A percentile compares a stretch with the other conserved stretches of the same genome.
phyloP scores from a whole-genome alignment of 257 asterid genomes.

The Nyctanthes arbortristis region DNA sequence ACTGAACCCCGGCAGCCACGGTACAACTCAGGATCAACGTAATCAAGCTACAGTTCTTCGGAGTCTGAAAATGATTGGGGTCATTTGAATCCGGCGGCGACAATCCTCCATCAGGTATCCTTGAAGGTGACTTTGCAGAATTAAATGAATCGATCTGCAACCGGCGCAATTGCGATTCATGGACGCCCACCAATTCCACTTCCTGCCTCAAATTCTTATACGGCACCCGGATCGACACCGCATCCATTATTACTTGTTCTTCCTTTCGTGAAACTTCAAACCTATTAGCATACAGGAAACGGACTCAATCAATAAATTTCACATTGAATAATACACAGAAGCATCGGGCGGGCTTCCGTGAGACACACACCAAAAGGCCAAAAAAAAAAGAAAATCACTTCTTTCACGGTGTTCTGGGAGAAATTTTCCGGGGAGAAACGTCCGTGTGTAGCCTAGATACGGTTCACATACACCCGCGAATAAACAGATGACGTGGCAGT shows the following conservation, averaged over 20 bases:
- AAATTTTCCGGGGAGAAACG: not conserved
- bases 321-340: no score
- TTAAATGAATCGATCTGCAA: slow-evolving; percentile 38
- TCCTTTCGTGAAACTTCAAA: not conserved
- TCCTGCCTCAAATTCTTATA: slow-evolving; percentile 78
- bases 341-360: no score
- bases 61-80: slow-evolving; percentile 31
- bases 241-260: slow-evolving; percentile 54
- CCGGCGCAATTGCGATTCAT: slow-evolving; percentile 48
- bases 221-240: slow-evolving; percentile 82
- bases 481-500: not conserved
- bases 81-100: slow-evolving; percentile 35
- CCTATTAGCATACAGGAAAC: slow-evolving; percentile 25
- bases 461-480: not conserved
- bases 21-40: slow-evolving; percentile 83
- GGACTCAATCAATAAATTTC: slow-evolving; percentile 1
- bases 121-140: slow-evolving; percentile 38
- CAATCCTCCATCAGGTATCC: slow-evolving; percentile 39
- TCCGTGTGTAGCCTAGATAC: not conserved
- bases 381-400: not conserved
- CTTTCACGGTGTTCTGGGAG: not conserved
- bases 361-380: no score
- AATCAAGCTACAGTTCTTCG: slow-evolving; percentile 46
- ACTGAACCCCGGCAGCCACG: slow-evolving; percentile 99
- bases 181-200: slow-evolving; percentile 71